Percentiles rank a stretch among this genome's conserved stretches.
Evolutionary conservation across 495 filamentous ascomycete genomes (phyloP).

Genomic region (Wilcoxina mikolae): DNA sequence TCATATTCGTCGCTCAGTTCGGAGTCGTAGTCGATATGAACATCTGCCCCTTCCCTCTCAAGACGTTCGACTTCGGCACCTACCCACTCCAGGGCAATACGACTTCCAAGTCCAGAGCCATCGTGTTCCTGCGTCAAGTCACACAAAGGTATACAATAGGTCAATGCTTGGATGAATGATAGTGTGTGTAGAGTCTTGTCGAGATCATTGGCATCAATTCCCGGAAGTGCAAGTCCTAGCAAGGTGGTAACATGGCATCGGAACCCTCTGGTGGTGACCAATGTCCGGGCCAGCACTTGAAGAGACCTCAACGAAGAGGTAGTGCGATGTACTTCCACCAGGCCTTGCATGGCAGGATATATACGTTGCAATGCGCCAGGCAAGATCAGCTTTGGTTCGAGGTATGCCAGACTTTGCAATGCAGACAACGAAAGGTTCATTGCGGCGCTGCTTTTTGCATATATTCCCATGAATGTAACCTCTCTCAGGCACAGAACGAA

Average conservation of each 20-base stretch:
- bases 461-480: conserved; percentile 96
- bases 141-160: conserved; percentile 84
- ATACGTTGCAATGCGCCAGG: conserved; percentile 90
- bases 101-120: conserved; percentile 37
- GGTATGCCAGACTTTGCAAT: conserved; percentile 71
- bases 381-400: conserved; percentile 84
- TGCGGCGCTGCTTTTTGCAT: conserved; percentile 79
- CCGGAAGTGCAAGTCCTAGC: conserved; percentile 78
- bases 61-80: conserved; percentile 82
- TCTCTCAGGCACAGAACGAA: conserved; percentile 86
- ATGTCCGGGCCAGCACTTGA: conserved; percentile 73
- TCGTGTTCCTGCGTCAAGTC: conserved; percentile 65
- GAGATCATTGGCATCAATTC: conserved; percentile 95
- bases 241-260: conserved; percentile 89
- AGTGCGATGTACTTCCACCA: conserved; percentile 94
- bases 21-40: conserved; percentile 70
- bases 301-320: conserved; percentile 83
- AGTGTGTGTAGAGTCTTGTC: conserved; percentile 90
- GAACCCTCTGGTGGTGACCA: conserved; percentile 81
- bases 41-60: conserved; percentile 68
- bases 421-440: conserved; percentile 84
- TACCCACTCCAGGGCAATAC: conserved; percentile 85
- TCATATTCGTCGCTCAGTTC: conserved; percentile 78
- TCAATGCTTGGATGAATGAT: conserved; percentile 84
- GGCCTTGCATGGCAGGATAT: conserved; percentile 86